Evolutionary conservation across 1,284 basidiomycete genomes (phyloP), one percentile per base, ranked within the genome.

Genomic region (Omphalotus olearius): DNA sequence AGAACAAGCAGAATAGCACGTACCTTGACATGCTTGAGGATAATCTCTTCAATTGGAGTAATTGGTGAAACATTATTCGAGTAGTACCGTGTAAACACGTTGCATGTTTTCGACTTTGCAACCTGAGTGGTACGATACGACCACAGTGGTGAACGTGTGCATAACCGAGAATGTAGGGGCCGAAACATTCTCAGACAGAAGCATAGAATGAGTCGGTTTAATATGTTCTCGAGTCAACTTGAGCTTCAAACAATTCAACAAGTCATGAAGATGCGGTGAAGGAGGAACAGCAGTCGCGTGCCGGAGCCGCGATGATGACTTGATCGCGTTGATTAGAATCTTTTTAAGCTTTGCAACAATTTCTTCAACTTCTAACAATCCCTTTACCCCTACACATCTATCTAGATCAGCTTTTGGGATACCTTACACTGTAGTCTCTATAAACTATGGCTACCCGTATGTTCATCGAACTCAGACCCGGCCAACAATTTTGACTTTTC

Each of bases 381-480:
- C 41, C 28, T 23, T 28, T 16, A 5, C 7, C 25, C 23, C 30
- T 26, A 11, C 17, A 33, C n/a, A 11, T 18, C 33, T 48, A 3
- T 17, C 23, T 25, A 10, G 13, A 14, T 13, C 35, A 23, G 6
- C n/a, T 18, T n/a, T n/a, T 18, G 10, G 2, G 10, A 11, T 38
- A 48, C 26, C 16, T 10, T 10, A 23, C 38, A 23, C 47, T 25
- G n/a, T 28, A 26, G 4, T 6, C 18, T 25, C 4, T 16, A 38
- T 4, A 38, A 47, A 14, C 38, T 40, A 18, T 55, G 53, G 53
- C 53, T 33, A 55, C 53, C 33, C 53, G 53, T 55, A 48, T 18
- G 1, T 23, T 33, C n/a, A 49, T 23, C 13, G n/a, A 6, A 39
- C n/a, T 13, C 26, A n/a, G 23, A 25, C 42, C 20, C 28, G 10